These are phyloP conservation scores for Acanthamoeba lenticulata DNA, from an alignment of 208 protist species.

Conservation along the genomic window DNA sequence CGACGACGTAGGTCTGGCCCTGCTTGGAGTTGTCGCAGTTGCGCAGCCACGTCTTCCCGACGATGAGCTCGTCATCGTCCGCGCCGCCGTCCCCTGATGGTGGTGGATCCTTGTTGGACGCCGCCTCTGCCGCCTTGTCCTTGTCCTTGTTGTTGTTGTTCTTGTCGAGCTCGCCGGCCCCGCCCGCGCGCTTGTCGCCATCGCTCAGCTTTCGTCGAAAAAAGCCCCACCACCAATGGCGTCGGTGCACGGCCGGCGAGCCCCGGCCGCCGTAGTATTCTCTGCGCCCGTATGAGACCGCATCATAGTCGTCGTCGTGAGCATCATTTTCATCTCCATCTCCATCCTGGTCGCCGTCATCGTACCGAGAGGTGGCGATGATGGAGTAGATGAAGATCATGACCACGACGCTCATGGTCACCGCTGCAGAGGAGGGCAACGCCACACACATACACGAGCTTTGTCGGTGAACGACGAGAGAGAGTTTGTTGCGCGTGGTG, in stretches of 20 bases:
- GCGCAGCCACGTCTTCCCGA: not conserved
- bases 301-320: not conserved
- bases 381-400: constrained; percentile 53
- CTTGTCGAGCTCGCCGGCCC: not conserved
- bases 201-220: constrained; percentile 32
- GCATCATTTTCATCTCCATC: no score
- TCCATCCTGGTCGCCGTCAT: no score
- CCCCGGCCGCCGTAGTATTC: not conserved
- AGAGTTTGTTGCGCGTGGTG: not conserved
- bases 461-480: not conserved
- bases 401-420: constrained; percentile 48
- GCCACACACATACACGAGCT: not conserved
- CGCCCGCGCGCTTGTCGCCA: no score
- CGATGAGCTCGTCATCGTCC: not conserved
- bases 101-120: not conserved
- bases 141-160: no score
- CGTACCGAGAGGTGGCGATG: not conserved
- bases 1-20: not conserved
- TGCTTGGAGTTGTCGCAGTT: constrained; percentile 20
- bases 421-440: not conserved
- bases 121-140: not conserved
- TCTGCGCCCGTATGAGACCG: not conserved
- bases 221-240: constrained; percentile 40
- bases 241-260: not conserved
- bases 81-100: not conserved